These are phyloP conservation scores for Anaeromyces robustus DNA, from an alignment of 192 early-diverging fungal species.

Conservation along the genomic window DNA sequence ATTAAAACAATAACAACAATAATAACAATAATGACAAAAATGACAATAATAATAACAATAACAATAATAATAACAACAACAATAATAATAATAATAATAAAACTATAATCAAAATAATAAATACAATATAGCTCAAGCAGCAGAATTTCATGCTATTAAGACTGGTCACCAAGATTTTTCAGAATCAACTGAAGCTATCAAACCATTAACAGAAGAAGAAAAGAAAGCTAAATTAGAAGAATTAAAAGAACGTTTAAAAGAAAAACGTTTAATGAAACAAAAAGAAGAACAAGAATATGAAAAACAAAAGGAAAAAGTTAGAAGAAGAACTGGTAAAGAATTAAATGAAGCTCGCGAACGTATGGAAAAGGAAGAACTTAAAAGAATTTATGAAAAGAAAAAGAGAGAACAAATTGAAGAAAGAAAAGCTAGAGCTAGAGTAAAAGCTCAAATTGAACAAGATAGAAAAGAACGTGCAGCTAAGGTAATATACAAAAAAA, in stretches of 20 bases:
- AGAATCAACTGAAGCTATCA: constrained; percentile 57
- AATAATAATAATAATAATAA: no score
- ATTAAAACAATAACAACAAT: no score
- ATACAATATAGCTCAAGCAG: constrained; percentile 48
- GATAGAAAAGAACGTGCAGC: constrained; percentile 57
- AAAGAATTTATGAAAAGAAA: constrained; percentile 50
- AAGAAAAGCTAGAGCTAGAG: constrained; percentile 48
- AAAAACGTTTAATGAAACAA: constrained; percentile 46
- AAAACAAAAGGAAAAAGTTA: constrained; percentile 53
- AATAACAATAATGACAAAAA: no score
- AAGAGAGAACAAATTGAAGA: constrained; percentile 68
- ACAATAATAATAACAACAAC: no score
- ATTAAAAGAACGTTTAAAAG: constrained; percentile 40
- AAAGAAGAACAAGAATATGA: constrained; percentile 44
- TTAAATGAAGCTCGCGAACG: constrained; percentile 47
- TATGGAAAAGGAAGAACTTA: constrained; percentile 55
- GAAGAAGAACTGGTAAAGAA: constrained; percentile 58
- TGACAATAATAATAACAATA: no score
- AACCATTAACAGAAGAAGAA: constrained; percentile 67
- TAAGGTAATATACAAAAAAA: constrained; percentile 27
- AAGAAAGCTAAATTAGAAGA: constrained; percentile 55
- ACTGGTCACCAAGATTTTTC: constrained; percentile 58
- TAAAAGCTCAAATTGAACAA: constrained; percentile 61
- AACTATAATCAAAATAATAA: no score
- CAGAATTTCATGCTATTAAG: constrained; percentile 58